Conservation (phyloP, 129 eudicot genomes). For the Artemisia argyi region DNA sequence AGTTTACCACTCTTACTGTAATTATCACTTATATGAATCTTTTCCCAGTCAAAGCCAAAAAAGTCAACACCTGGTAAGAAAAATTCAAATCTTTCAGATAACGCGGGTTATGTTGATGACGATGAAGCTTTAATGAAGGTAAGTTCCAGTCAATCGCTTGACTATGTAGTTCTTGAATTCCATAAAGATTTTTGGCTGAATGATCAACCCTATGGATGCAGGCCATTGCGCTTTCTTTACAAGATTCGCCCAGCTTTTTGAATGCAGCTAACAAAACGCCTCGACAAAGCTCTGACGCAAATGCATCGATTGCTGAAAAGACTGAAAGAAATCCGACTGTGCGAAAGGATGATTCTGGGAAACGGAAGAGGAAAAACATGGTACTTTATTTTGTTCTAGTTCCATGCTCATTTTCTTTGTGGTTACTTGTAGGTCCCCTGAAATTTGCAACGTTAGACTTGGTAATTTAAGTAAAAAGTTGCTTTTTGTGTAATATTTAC, state of each 20-base stretch:
- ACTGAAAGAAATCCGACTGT: slow-evolving; percentile 31
- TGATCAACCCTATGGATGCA: slow-evolving; percentile 34
- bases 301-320: slow-evolving; percentile 11
- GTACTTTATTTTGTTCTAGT: slow-evolving; percentile 31
- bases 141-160: slow-evolving; percentile 5
- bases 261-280: slow-evolving; percentile 32
- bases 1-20: neutral
- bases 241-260: slow-evolving; percentile 61
- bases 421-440: slow-evolving; percentile 5
- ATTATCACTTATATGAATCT: slow-evolving; percentile 11
- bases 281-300: slow-evolving; percentile 38
- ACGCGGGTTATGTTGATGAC: slow-evolving; percentile 51
- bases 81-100: slow-evolving; percentile 31
- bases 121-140: slow-evolving; percentile 85
- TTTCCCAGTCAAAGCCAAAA: slow-evolving; percentile 47
- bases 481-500: neutral
- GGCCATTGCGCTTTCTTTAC: slow-evolving; percentile 93
- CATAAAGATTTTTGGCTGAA: neutral
- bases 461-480: slow-evolving; percentile 5
- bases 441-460: slow-evolving; percentile 11
- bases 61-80: slow-evolving; percentile 52
- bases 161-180: slow-evolving; percentile 15
- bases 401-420: neutral
- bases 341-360: slow-evolving; percentile 47
- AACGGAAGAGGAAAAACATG: slow-evolving; percentile 61